A percentile compares a stretch with the other conserved stretches of the same genome.
These are phyloP conservation scores for Diplodia scrobiculata DNA, from an alignment of 2,329 filamentous ascomycete genomes.

Conservation along the genomic window DNA sequence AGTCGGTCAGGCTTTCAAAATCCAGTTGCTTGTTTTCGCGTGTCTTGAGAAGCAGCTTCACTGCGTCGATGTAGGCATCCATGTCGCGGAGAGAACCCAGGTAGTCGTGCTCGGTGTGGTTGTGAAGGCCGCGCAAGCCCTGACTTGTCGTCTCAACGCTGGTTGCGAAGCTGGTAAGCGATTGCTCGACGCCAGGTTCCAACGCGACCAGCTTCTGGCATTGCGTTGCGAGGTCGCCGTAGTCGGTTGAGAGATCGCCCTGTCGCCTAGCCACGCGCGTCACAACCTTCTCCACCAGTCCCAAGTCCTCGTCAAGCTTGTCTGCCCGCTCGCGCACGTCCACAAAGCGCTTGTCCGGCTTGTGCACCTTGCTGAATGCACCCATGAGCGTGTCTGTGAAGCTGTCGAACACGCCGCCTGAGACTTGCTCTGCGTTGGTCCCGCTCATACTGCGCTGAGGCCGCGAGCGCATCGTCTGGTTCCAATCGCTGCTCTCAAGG, in stretches of 20 bases:
- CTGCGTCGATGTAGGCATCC: constrained; percentile 86
- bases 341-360: constrained; percentile 89
- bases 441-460: constrained; percentile 62
- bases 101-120: constrained; percentile 94
- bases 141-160: constrained; percentile 81
- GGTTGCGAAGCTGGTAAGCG: constrained; percentile 81
- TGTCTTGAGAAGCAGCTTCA: constrained; percentile 86
- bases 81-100: constrained; percentile 90
- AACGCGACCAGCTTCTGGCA: constrained; percentile 90
- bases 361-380: constrained; percentile 94
- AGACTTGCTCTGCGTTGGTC: constrained; percentile 42
- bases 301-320: constrained; percentile 87
- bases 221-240: constrained; percentile 85
- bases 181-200: constrained; percentile 80
- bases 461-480: constrained; percentile 85
- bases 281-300: constrained; percentile 93
- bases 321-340: constrained; percentile 90
- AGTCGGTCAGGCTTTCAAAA: constrained; percentile 93
- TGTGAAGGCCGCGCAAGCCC: constrained; percentile 77
- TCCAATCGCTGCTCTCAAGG: constrained; percentile 93
- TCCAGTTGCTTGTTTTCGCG: constrained; percentile 98
- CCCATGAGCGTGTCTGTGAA: constrained; percentile 97
- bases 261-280: constrained; percentile 85
- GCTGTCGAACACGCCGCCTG: constrained; percentile 82
- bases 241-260: constrained; percentile 82